Percentiles rank a stretch among this genome's conserved stretches.
phyloP scores from a whole-genome alignment of 2,329 filamentous ascomycete genomes.

The Phaeosphaeriaceae sp. region DNA sequence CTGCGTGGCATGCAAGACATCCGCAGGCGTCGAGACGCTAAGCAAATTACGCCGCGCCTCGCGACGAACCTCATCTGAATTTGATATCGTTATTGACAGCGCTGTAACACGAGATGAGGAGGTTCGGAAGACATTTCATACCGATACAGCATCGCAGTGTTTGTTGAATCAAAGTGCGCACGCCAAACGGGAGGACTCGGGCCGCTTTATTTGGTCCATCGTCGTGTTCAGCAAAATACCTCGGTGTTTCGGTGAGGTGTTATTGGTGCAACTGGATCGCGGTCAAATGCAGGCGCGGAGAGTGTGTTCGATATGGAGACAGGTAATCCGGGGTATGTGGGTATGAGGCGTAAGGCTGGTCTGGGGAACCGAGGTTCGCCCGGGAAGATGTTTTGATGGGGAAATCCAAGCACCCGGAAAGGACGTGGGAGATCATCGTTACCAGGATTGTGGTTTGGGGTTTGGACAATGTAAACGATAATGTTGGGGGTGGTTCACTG shows the following conservation, averaged over 20 bases:
- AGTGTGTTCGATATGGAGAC: not conserved
- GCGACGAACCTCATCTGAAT: conserved; percentile 9
- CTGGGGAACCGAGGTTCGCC: not conserved
- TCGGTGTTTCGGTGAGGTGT: not conserved
- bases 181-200: not conserved
- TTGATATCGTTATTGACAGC: conserved; percentile 5
- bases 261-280: not conserved
- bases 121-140: not conserved
- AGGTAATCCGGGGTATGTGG: not conserved
- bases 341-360: not conserved
- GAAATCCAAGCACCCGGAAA: conserved; percentile 17
- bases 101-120: too few species aligned
- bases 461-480: not conserved
- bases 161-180: not conserved
- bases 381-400: not conserved
- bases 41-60: conserved; percentile 3
- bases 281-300: not conserved
- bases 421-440: conserved; percentile 13
- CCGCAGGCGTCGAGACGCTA: too few species aligned
- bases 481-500: not conserved
- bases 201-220: not conserved
- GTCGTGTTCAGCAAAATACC: not conserved
- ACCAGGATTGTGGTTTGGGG: not conserved
- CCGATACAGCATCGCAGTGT: not conserved
- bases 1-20: too few species aligned